Base-by-base conservation (phyloP, 2,329 filamentous ascomycete genomes). In the Trichoderma lentiforme region DNA sequence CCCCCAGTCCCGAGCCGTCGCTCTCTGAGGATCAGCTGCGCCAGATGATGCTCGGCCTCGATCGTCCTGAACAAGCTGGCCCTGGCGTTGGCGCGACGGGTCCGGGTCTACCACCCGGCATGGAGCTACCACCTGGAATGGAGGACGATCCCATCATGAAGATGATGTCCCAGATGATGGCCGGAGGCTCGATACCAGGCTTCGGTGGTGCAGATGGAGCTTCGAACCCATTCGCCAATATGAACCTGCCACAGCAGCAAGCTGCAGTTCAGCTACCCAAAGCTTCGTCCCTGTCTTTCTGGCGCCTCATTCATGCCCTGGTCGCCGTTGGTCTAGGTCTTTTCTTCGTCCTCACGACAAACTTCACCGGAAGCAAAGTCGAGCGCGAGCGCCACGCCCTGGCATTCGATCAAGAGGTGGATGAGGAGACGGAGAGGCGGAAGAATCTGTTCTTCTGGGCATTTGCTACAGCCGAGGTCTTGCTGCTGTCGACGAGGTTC, bases 401-500 rank as follows among this genome's bases (percentile, higher is more conserved):
- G 36, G 75, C 77, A 15, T 76, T 77, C 56, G 75, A 74, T 9
- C 74, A 74, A 47, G 76, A 78, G 14, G 74, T 72, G 9, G 70
- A 73, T 15, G 79, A 78, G 60, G 74, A 77, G 14, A 73, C 78
- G 26, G 80, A 81, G 72, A 79, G 76, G 63, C 80, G 77, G 57
- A 80, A 78, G 74, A 76, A 73, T 61, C 66, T 82, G 26, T 91
- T 94, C 81, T 94, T 95, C 81, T 93, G 90, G 84, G 86, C 92
- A n/a, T 96, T 95, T 79, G 91, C 92, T 6, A 93, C 92, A 0
- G 90, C 89, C 36, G 92, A 96, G 82, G 86, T 93, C 12, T 79
- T 93, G 68, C 83, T 95, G 74, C 88, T 95, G 74, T 91, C 89
- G 1, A 90, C 88, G 34, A 85, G 92, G 28, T 93, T 91, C 79